Percentiles rank a stretch among this genome's conserved stretches.
Conservation (phyloP, 257 asterid species). For the Nicotiana benthamiana region DNA sequence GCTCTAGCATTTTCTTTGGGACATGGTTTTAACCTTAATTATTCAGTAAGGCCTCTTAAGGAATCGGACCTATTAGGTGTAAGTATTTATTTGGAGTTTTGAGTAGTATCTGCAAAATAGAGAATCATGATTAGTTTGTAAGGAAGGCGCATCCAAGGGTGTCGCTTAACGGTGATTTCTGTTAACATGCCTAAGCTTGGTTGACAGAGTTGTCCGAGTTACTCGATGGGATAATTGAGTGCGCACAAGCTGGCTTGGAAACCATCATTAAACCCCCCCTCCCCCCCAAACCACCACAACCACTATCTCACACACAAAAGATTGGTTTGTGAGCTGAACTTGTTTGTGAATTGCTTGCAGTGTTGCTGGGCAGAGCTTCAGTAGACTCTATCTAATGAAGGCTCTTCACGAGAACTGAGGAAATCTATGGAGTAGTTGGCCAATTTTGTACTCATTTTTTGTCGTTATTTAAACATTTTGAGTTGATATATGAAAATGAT, state of each 20-base stretch:
- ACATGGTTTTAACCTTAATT: neutral
- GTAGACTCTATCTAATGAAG: constrained; percentile 71
- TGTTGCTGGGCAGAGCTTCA: constrained; percentile 91
- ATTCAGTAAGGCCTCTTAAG: neutral
- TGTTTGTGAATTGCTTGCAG: constrained; percentile 25
- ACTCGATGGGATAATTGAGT: too few relatives aligned
- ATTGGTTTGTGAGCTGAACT: neutral
- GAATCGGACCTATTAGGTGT: neutral
- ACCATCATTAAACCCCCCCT: too few relatives aligned
- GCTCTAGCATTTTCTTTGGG: neutral
- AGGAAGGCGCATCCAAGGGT: neutral
- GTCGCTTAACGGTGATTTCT: neutral
- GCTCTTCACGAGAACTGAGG: constrained; percentile 58
- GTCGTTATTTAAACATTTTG: neutral
- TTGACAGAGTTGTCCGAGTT: too few relatives aligned
- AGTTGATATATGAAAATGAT: neutral
- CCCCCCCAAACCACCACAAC: too few relatives aligned
- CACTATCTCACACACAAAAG: too few relatives aligned
- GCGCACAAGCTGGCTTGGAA: too few relatives aligned
- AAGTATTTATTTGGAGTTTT: neutral
- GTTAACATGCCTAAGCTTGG: too few relatives aligned
- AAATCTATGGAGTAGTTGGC: neutral
- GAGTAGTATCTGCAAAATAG: neutral
- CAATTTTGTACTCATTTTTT: neutral
- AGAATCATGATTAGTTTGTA: neutral